Evolutionary conservation across 257 asterid species (phyloP).

Genomic region (Przewalskia tangutica): DNA sequence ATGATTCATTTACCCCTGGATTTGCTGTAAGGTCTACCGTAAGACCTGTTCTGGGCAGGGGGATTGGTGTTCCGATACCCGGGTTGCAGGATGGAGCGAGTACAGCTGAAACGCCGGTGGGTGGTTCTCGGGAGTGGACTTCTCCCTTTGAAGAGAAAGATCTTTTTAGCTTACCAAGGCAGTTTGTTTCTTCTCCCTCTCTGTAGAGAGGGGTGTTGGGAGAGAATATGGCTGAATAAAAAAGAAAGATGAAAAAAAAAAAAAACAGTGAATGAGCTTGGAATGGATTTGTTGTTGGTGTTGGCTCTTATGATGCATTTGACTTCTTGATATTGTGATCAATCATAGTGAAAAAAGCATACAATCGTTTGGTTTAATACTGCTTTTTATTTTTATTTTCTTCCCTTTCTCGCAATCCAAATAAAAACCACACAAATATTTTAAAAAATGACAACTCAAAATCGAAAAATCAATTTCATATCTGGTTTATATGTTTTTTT

Average conservation of each 20-base stretch:
- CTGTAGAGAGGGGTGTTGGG: conserved; percentile 36
- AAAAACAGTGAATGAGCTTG: conserved; percentile 33
- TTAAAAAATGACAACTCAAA: no score
- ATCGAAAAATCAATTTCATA: not conserved
- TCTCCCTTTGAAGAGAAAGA: conserved; percentile 94
- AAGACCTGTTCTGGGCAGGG: conserved; percentile 44
- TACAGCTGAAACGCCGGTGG: conserved; percentile 26
- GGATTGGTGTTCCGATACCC: conserved; percentile 21
- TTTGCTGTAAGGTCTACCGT: conserved; percentile 30
- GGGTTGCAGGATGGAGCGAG: conserved; percentile 48
- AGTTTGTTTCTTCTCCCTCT: conserved; percentile 87
- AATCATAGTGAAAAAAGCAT: not conserved
- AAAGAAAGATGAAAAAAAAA: conserved; percentile 20
- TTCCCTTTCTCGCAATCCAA: no score
- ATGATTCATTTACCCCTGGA: conserved; percentile 46
- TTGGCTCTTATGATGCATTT: conserved; percentile 17
- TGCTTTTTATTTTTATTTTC: no score
- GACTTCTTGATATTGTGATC: not conserved
- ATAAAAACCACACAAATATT: no score
- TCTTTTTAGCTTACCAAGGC: conserved; percentile 76
- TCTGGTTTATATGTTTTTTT: no score
- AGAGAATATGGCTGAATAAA: conserved; percentile 6
- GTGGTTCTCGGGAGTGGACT: conserved; percentile 71
- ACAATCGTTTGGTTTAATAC: not conserved
- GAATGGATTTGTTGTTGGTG: conserved; percentile 26